Evolutionary conservation across 2,329 filamentous ascomycete species (phyloP).

Genomic region (Stachybotrys elegans): DNA sequence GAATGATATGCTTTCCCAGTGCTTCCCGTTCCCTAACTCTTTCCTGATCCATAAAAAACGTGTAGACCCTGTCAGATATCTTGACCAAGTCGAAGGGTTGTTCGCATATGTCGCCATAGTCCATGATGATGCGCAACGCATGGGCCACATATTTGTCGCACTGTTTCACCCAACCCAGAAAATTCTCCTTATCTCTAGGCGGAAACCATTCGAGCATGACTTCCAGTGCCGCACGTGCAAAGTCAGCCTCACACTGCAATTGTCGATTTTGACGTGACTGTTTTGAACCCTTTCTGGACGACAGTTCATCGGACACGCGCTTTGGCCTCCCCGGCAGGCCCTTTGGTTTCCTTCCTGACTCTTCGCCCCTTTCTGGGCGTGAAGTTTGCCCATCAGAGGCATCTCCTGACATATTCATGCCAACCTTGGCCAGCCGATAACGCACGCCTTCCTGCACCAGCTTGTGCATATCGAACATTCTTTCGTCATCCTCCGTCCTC

Average conservation of each 20-base stretch:
- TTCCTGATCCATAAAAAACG: constrained; percentile 16
- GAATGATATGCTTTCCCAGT: not conserved
- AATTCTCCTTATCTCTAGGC: constrained; percentile 1
- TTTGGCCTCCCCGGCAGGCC: too few relatives aligned
- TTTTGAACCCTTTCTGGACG: not conserved
- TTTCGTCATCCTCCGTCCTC: not conserved
- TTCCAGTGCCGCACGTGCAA: constrained; percentile 15
- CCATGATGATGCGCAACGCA: constrained; percentile 15
- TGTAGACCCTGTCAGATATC: constrained; percentile 11
- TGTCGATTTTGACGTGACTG: not conserved
- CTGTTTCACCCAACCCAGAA: constrained; percentile 13
- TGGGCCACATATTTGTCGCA: constrained; percentile 23
- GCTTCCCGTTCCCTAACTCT: constrained; percentile 7
- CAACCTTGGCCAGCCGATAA: constrained; percentile 8
- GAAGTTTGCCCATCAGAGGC: not conserved
- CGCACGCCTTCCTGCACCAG: constrained; percentile 22
- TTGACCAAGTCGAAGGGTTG: constrained; percentile 6
- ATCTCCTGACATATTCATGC: not conserved
- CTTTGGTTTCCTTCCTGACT: not conserved
- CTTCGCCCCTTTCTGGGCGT: not conserved
- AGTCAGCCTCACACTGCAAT: constrained; percentile 10
- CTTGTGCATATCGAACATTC: constrained; percentile 24
- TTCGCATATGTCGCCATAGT: constrained; percentile 16
- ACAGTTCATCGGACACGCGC: not conserved
- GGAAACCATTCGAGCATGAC: constrained; percentile 16